These are phyloP conservation scores for Rhododendron williamsianum DNA, from an alignment of 148 eudicot species.

Conservation along the genomic window DNA sequence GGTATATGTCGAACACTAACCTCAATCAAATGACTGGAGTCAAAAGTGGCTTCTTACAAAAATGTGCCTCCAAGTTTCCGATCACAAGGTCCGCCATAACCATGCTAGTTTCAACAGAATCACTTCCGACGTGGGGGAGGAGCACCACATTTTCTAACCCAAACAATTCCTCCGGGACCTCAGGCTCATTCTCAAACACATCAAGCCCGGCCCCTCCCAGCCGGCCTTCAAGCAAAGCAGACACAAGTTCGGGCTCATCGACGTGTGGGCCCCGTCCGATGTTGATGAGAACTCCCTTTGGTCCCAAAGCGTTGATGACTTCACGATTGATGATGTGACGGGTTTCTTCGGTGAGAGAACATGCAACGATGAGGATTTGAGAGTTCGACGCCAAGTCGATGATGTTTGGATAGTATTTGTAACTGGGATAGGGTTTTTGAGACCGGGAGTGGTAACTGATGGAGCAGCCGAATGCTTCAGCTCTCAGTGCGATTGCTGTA, in stretches of 20 bases:
- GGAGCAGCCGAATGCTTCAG: constrained; percentile 64
- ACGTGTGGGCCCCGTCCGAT: constrained; percentile 77
- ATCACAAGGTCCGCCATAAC: constrained; percentile 77
- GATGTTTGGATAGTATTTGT: constrained; percentile 47
- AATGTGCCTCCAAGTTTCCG: constrained; percentile 62
- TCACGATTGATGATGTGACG: constrained; percentile 62
- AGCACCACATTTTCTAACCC: constrained; percentile 67
- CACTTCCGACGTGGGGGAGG: constrained; percentile 66
- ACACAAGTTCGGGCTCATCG: constrained; percentile 70
- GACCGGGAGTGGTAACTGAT: constrained; percentile 68
- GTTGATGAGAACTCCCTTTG: constrained; percentile 65
- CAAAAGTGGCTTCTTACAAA: constrained; percentile 44
- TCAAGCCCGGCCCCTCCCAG: constrained; percentile 89
- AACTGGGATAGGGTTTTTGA: constrained; percentile 35
- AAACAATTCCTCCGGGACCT: constrained; percentile 60
- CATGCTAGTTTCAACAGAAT: constrained; percentile 56
- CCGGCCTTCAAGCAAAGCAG: constrained; percentile 70
- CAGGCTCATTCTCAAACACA: constrained; percentile 79
- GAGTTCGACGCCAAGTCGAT: constrained; percentile 55
- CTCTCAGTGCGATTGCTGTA: constrained; percentile 71
- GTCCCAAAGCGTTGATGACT: constrained; percentile 68
- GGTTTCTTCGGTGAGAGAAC: constrained; percentile 54
- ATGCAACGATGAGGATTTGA: constrained; percentile 61
- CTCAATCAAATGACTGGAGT: constrained; percentile 53
- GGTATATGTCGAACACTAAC: background rate